Percentiles rank a stretch among this genome's conserved stretches.
Conservation (phyloP, 2,329 filamentous ascomycete genomes). For the Claviceps sp. region DNA sequence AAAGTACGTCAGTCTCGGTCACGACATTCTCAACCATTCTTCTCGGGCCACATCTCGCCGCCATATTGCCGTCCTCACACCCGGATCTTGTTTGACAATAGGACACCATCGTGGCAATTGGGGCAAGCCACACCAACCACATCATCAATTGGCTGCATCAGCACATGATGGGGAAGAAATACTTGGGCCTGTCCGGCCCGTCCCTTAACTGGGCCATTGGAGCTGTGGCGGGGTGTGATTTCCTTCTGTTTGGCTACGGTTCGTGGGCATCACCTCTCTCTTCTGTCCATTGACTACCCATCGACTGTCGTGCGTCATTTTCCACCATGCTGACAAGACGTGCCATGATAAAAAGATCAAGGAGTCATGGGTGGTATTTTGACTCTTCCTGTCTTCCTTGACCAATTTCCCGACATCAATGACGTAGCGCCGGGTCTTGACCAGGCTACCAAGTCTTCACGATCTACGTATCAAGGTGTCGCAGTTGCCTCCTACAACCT, state of each 20-base stretch:
- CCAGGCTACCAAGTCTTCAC: constrained; percentile 20
- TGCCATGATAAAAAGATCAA: constrained; percentile 40
- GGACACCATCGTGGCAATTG: background rate
- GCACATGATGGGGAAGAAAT: constrained; percentile 25
- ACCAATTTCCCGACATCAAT: constrained; percentile 40
- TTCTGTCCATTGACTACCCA: background rate
- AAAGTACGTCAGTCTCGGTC: too few species aligned
- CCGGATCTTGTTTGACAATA: too few species aligned
- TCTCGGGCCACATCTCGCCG: too few species aligned
- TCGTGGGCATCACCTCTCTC: constrained; percentile 8
- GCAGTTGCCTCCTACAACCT: constrained; percentile 43
- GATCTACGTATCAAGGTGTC: constrained; percentile 40
- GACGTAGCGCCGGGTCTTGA: constrained; percentile 26
- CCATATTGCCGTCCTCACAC: too few species aligned
- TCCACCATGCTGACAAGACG: background rate
- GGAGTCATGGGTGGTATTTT: constrained; percentile 66
- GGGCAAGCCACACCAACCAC: background rate
- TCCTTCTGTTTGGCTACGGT: constrained; percentile 49
- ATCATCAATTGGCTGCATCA: background rate
- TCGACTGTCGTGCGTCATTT: background rate
- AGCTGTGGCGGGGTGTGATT: constrained; percentile 59
- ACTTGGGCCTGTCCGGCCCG: constrained; percentile 52
- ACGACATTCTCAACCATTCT: too few species aligned
- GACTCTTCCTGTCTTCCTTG: constrained; percentile 47
- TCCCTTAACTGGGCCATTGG: constrained; percentile 56